phyloP scores from a whole-genome alignment of 495 filamentous ascomycete genomes.

The Durotheca rogersii region DNA sequence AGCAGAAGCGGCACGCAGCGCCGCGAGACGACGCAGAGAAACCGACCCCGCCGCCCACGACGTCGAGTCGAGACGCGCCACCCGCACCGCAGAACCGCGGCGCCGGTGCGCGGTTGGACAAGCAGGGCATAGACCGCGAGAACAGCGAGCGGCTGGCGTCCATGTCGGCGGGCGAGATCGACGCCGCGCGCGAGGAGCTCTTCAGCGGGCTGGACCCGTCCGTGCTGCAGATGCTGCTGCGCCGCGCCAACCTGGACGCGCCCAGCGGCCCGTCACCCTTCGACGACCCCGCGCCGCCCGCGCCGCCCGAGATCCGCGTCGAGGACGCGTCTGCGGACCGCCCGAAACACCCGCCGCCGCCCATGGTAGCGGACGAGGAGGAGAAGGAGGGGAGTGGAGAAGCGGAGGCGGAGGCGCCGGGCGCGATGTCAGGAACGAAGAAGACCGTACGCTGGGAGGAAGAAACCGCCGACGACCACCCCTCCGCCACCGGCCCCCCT shows the following conservation, averaged over 20 bases:
- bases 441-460: no score
- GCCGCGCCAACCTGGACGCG: conserved; percentile 77
- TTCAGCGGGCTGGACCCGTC: conserved; percentile 66
- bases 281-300: conserved; percentile 21
- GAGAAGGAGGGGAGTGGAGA: conserved; percentile 13
- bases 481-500: conserved; percentile 56
- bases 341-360: conserved; percentile 17
- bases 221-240: conserved; percentile 73
- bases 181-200: conserved; percentile 72
- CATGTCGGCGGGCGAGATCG: conserved; percentile 83
- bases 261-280: conserved; percentile 42
- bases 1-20: conserved; percentile 57
- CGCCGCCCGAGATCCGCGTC: conserved; percentile 25
- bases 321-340: conserved; percentile 26
- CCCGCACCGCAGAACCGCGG: neutral
- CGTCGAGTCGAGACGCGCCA: conserved; percentile 5
- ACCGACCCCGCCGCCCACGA: conserved; percentile 10
- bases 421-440: no score
- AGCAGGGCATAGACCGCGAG: conserved; percentile 72
- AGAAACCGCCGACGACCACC: no score
- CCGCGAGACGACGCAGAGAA: conserved; percentile 12
- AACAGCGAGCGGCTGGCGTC: conserved; percentile 70
- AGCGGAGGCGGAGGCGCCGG: no score
- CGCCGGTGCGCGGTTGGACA: conserved; percentile 54
- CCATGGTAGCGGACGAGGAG: conserved; percentile 31